phyloP scores from a whole-genome alignment of 2,329 filamentous ascomycete genomes.

The Lachnellula cervina region DNA sequence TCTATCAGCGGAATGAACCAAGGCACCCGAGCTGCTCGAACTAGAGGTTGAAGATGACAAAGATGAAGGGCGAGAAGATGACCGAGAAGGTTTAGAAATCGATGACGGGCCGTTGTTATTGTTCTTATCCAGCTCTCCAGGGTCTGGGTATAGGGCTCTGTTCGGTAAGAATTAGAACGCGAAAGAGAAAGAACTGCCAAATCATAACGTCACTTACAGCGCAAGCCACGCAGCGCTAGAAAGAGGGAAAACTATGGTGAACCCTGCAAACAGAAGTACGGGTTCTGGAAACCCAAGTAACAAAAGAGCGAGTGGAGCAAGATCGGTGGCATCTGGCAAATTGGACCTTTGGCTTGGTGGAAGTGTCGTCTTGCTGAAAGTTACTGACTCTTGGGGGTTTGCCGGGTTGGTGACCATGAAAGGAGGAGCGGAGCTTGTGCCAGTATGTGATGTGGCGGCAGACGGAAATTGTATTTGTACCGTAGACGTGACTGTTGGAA shows the following conservation, averaged over 20 bases:
- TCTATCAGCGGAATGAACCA: not conserved
- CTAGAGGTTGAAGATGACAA: not conserved
- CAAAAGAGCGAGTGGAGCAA: not conserved
- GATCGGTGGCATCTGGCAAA: not conserved
- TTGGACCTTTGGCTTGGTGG: not conserved
- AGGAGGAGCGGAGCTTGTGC: not conserved
- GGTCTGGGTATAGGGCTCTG: not conserved
- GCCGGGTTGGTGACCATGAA: not conserved
- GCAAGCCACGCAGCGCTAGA: not conserved
- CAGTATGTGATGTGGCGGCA: not conserved
- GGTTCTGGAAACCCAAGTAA: not conserved
- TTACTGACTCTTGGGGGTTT: not conserved
- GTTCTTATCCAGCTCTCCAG: not conserved
- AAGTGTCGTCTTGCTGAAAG: not conserved
- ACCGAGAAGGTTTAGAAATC: not conserved
- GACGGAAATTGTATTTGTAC: not conserved
- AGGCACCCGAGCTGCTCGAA: not conserved
- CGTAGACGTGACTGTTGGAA: not conserved
- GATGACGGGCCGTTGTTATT: not conserved
- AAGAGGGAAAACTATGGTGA: not conserved
- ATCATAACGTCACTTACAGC: not conserved
- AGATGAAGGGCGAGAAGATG: not conserved
- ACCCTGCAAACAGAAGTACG: not conserved
- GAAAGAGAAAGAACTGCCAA: not conserved
- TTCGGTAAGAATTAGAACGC: not conserved